phyloP scores from a whole-genome alignment of 2,329 filamentous ascomycete species.

The Bimuria novae-zelandiae region DNA sequence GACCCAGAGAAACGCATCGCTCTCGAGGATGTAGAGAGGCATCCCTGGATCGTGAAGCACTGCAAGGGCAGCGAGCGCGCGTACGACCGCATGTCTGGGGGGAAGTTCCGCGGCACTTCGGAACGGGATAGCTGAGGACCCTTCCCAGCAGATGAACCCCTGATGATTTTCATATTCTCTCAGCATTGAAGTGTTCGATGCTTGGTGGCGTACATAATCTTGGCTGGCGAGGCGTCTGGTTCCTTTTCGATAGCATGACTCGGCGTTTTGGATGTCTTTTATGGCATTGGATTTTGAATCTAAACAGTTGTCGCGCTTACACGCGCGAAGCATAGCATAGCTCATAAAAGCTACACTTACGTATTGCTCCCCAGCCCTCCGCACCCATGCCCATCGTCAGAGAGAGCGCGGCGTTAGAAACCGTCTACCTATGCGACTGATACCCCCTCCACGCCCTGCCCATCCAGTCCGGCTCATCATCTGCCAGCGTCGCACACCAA shows the following conservation, averaged over 20 bases:
- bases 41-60: conserved; percentile 97
- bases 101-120: conserved; percentile 33
- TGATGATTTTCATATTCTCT: conserved; percentile 3
- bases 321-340: conserved; percentile 12
- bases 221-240: conserved; percentile 14
- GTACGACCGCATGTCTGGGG: conserved; percentile 35
- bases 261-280: conserved; percentile 12
- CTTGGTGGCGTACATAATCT: conserved; percentile 17
- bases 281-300: no score
- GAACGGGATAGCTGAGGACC: conserved; percentile 28
- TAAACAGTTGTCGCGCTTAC: no score
- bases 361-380: no score
- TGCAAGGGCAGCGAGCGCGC: conserved; percentile 60
- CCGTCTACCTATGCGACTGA: background rate
- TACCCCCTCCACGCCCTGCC: conserved; percentile 48
- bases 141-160: conserved; percentile 12
- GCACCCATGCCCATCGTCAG: no score
- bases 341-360: no score
- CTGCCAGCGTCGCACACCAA: conserved; percentile 71
- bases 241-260: conserved; percentile 12
- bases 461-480: conserved; percentile 67
- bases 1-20: conserved; percentile 93
- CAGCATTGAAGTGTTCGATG: conserved; percentile 16
- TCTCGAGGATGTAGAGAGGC: conserved; percentile 82
- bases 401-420: no score